Evolutionary conservation across 192 early-diverging fungal genomes (phyloP).

Genomic region (Coemansia sp.): DNA sequence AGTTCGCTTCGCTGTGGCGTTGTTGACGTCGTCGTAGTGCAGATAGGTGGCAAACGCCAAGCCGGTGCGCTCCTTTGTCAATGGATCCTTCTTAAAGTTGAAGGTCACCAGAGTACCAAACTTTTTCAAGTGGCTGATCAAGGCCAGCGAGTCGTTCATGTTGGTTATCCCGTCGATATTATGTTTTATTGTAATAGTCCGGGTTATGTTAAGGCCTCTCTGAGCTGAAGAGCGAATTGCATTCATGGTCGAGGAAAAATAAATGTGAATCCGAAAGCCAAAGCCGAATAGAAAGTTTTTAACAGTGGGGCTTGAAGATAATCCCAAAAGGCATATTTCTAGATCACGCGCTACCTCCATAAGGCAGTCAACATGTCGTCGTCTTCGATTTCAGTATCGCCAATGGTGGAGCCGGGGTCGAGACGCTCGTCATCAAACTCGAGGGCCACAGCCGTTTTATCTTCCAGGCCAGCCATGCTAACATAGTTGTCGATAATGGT

Average conservation of each 20-base stretch:
- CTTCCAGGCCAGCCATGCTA: slow-evolving; percentile 26
- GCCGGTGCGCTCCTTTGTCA: slow-evolving; percentile 36
- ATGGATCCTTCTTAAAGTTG: slow-evolving; percentile 29
- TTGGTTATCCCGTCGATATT: slow-evolving; percentile 16
- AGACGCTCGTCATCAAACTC: slow-evolving; percentile 61
- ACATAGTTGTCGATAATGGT: slow-evolving; percentile 54
- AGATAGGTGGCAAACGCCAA: slow-evolving; percentile 31
- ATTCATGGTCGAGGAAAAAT: background rate
- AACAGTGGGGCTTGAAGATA: background rate
- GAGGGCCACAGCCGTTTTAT: slow-evolving; percentile 19
- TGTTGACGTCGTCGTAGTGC: slow-evolving; percentile 23
- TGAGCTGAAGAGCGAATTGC: background rate
- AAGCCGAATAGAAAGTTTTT: background rate
- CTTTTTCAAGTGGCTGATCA: slow-evolving; percentile 38
- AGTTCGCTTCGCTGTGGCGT: slow-evolving; percentile 3
- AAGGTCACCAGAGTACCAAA: slow-evolving; percentile 35
- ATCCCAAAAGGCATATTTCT: background rate
- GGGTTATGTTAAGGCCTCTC: background rate
- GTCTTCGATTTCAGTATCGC: slow-evolving; percentile 59
- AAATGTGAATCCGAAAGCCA: background rate
- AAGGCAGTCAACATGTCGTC: slow-evolving; percentile 59
- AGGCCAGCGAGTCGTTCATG: slow-evolving; percentile 17
- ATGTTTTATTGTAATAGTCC: slow-evolving; percentile 26
- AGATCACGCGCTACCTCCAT: slow-evolving; percentile 16
- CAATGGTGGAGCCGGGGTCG: slow-evolving; percentile 42